Evolutionary conservation across 202 grass and related monocot genomes (phyloP), one percentile per base, ranked within the genome.

Genomic region (Hordeum pubiflorum): DNA sequence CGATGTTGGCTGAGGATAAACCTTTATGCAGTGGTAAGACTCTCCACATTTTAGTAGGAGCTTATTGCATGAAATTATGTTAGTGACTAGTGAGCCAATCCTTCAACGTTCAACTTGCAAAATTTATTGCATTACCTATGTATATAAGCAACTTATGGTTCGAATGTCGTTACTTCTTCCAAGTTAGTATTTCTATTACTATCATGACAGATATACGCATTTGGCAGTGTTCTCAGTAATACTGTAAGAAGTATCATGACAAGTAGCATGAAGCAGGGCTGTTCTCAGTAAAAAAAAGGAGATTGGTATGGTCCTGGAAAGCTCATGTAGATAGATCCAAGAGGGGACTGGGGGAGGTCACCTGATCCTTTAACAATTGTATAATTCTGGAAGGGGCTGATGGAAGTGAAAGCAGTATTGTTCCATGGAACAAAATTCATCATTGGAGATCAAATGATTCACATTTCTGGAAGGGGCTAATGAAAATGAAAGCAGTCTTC

Each of bases 311-410:
- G 46, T 81, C 26, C 55, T 81, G 58, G 63, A 64, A 85, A 84
- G 70, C 33, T 82, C 9, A 68, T 58, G 7, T 65, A 13, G 79
- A 76, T 75, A 52, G 62, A 74, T 68, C 74, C 79, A 86, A 60
- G 63, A 86, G 27, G 57, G 11, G n/a, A n/a, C n/a, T n/a, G n/a
- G n/a, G 21, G 81, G 64, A 78, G 60, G 23, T 82, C 58, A 74
- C 13, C 63, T 70, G 72, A 84, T 29, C 18, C 39, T 76, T 72
- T 46, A 26, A n/a, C 56, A 50, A n/a, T 23, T 57, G 63, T 62
- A 29, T 58, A 81, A 84, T 72, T 74, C 80, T n/a, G n/a, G n/a
- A n/a, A n/a, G n/a, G n/a, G n/a, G n/a, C n/a, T n/a, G n/a, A n/a
- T n/a, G n/a, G n/a, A n/a, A n/a, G n/a, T n/a, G n/a, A n/a, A n/a